Percentiles rank a stretch among this genome's conserved stretches.
These are phyloP conservation scores for Mycena sanguinolenta DNA, from an alignment of 768 basidiomycete genomes.

Conservation along the genomic window DNA sequence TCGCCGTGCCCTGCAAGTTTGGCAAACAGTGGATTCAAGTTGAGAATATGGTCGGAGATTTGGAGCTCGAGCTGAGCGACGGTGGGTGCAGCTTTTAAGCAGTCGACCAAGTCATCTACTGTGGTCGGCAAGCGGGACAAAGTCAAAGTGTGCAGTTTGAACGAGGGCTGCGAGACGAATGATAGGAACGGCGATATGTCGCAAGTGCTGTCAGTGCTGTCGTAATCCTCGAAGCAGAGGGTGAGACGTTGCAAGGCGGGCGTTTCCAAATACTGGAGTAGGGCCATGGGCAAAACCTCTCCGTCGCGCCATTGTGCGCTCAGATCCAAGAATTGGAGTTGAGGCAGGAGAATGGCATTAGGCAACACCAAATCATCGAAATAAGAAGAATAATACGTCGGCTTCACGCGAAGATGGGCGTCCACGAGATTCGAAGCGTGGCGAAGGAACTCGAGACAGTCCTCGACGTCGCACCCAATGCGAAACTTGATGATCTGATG, in stretches of 20 bases:
- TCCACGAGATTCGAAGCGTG: background rate
- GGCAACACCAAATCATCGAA: no score
- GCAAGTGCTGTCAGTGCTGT: background rate
- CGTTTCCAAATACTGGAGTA: constrained; percentile 1
- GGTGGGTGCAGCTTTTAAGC: no score
- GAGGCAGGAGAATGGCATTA: background rate
- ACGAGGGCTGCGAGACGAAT: background rate
- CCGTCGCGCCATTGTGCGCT: background rate
- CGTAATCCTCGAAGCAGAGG: background rate
- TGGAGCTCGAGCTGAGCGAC: background rate
- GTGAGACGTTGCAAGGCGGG: constrained; percentile 12
- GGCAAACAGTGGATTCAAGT: background rate
- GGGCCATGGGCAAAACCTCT: background rate
- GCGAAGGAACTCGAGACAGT: background rate
- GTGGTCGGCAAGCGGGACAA: background rate
- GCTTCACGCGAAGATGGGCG: background rate
- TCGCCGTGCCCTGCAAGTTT: background rate
- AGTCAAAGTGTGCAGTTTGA: background rate
- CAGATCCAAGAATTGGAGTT: background rate
- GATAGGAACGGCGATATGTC: background rate
- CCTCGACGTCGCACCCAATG: background rate
- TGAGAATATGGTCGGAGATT: background rate
- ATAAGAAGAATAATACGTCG: no score
- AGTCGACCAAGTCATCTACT: background rate
- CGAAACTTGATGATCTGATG: background rate